Percentiles rank a stretch among this genome's conserved stretches.
These are phyloP conservation scores for Yamadazyma philogaea DNA, from an alignment of 805 yeast species.

Conservation along the genomic window DNA sequence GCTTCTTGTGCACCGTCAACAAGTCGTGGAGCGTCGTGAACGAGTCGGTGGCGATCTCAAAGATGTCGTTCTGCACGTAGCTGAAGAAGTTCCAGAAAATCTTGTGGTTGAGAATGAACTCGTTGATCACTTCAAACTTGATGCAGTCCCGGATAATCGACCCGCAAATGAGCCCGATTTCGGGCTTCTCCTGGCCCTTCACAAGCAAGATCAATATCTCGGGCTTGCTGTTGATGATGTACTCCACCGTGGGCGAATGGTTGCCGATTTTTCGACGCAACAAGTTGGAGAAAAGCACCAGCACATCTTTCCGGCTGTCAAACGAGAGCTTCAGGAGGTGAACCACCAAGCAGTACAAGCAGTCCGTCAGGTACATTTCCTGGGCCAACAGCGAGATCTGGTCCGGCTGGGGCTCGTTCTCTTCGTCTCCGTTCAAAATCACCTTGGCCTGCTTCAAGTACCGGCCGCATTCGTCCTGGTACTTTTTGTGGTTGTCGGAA, in stretches of 20 bases:
- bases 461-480: constrained; percentile 73
- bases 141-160: constrained; percentile 81
- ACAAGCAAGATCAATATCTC: constrained; percentile 60
- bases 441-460: constrained; percentile 61
- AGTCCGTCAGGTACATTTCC: constrained; percentile 72
- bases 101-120: constrained; percentile 55
- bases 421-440: constrained; percentile 68
- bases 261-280: constrained; percentile 74
- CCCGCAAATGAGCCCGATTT: constrained; percentile 71
- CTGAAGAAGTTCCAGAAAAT: constrained; percentile 80
- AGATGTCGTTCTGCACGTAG: constrained; percentile 70
- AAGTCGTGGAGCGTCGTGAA: constrained; percentile 73
- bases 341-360: constrained; percentile 57
- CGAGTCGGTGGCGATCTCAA: constrained; percentile 89
- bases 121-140: constrained; percentile 68
- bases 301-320: constrained; percentile 85
- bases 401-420: constrained; percentile 63
- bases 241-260: constrained; percentile 84
- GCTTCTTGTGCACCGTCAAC: constrained; percentile 63
- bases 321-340: constrained; percentile 72
- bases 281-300: constrained; percentile 66
- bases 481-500: constrained; percentile 31
- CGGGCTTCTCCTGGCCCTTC: constrained; percentile 70
- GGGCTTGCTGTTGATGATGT: constrained; percentile 59
- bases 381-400: constrained; percentile 72